Conservation (phyloP, 176 grass and related monocot species). For the Luzula sylvatica region DNA sequence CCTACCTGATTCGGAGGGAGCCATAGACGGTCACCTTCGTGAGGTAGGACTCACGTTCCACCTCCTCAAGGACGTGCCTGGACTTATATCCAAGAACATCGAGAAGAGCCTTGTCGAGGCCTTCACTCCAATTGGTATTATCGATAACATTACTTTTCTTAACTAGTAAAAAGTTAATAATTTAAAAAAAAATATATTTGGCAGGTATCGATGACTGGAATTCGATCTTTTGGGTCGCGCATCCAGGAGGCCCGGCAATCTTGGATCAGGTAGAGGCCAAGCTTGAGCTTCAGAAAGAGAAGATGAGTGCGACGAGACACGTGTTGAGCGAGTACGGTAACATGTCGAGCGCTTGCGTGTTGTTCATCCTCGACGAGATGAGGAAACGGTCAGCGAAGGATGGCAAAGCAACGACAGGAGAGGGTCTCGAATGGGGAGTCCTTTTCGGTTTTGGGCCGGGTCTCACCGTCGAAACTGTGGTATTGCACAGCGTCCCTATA, state of each 20-base stretch:
- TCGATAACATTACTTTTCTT: background rate
- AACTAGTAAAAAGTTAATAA: background rate
- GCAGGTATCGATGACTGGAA: constrained; percentile 7
- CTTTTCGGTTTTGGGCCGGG: constrained; percentile 18
- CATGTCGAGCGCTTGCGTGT: constrained; percentile 13
- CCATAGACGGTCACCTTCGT: constrained; percentile 16
- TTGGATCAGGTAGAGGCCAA: constrained; percentile 18
- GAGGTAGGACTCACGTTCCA: constrained; percentile 24
- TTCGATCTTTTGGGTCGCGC: constrained; percentile 13
- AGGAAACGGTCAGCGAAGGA: background rate
- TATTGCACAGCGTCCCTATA: constrained; percentile 8
- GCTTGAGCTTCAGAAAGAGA: constrained; percentile 12
- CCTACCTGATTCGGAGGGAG: constrained; percentile 15
- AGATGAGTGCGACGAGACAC: constrained; percentile 11
- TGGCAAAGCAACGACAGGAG: constrained; percentile 16
- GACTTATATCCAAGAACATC: constrained; percentile 17
- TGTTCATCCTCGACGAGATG: constrained; percentile 21
- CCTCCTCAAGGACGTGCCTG: constrained; percentile 17
- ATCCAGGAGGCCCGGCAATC: constrained; percentile 11
- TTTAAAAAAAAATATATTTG: background rate
- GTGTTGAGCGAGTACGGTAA: constrained; percentile 9
- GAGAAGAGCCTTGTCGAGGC: constrained; percentile 12
- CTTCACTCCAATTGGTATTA: constrained; percentile 14
- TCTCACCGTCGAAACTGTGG: constrained; percentile 13
- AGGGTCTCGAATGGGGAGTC: constrained; percentile 13